Conservation (phyloP, 441 rosid genomes). For the Codiaeum variegatum region DNA sequence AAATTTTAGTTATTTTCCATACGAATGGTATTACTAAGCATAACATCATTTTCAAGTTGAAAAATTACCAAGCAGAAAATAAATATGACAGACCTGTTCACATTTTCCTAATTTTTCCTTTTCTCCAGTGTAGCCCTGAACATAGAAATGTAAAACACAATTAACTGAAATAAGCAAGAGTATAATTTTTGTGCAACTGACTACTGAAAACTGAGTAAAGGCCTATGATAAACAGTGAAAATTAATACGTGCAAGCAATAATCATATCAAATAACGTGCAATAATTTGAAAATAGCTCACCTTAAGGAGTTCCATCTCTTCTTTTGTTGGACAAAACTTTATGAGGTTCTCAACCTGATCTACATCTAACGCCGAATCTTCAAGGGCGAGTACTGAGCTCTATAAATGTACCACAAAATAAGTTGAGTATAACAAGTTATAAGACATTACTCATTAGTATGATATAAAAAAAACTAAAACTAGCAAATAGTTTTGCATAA, state of each 20-base stretch:
- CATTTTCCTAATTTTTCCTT: constrained; percentile 84
- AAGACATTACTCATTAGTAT: not conserved
- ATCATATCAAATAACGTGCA: not conserved
- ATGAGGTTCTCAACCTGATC: constrained; percentile 92
- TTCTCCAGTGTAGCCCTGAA: constrained; percentile 82
- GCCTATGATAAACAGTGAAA: not conserved
- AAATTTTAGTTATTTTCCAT: no score
- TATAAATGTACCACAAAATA: constrained; percentile 32
- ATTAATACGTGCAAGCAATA: not conserved
- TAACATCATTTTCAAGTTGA: not conserved
- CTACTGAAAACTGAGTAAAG: constrained; percentile 2
- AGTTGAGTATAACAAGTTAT: constrained; percentile 13
- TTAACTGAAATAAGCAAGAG: constrained; percentile 13
- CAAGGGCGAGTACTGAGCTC: constrained; percentile 73
- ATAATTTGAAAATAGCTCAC: constrained; percentile 23
- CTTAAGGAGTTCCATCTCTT: constrained; percentile 88
- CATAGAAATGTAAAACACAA: constrained; percentile 19
- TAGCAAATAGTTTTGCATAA: not conserved
- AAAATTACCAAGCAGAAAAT: constrained; percentile 5
- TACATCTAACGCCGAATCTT: constrained; percentile 70
- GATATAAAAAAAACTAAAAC: constrained; percentile 1
- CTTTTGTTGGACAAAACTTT: constrained; percentile 87
- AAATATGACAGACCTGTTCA: constrained; percentile 53
- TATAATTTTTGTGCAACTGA: constrained; percentile 17
- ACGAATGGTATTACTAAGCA: not conserved